Percentiles rank a stretch among this genome's conserved stretches.
These are phyloP conservation scores for Pythium plurisporium DNA, from an alignment of 352 stramenopile genomes.

Conservation along the genomic window DNA sequence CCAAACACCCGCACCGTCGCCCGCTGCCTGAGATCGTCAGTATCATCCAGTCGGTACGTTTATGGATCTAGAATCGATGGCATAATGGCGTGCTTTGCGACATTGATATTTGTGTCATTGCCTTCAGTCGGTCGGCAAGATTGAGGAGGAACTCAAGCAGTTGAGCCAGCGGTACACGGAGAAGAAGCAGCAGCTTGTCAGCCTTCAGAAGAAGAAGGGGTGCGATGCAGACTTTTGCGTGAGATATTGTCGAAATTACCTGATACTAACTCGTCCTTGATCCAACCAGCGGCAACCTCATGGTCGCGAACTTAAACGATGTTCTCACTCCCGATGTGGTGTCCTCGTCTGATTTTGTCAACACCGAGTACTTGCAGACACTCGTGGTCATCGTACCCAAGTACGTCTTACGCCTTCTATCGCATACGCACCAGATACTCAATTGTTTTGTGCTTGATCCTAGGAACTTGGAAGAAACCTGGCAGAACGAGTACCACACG, in stretches of 20 bases:
- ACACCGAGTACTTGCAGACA: slow-evolving; percentile 97
- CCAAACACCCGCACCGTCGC: slow-evolving; percentile 95
- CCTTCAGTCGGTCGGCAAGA: slow-evolving; percentile 87
- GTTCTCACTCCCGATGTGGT: slow-evolving; percentile 90
- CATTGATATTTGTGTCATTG: too few species aligned
- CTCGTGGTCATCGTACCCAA: slow-evolving; percentile 95
- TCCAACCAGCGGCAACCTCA: slow-evolving; percentile 83
- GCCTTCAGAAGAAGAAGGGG: slow-evolving; percentile 92
- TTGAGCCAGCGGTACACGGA: slow-evolving; percentile 91
- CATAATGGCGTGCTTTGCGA: neutral
- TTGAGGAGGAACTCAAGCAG: slow-evolving; percentile 97
- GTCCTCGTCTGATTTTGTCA: slow-evolving; percentile 88
- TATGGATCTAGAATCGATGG: neutral
- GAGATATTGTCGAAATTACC: too few species aligned
- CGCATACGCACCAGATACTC: neutral
- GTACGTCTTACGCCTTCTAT: slow-evolving; percentile 13
- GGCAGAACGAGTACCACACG: slow-evolving; percentile 83
- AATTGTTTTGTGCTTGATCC: neutral
- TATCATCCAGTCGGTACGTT: slow-evolving; percentile 88
- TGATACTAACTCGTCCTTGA: neutral
- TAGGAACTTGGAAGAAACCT: slow-evolving; percentile 85
- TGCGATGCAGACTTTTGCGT: too few species aligned
- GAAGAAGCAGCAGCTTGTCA: slow-evolving; percentile 89
- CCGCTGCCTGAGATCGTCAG: slow-evolving; percentile 95
- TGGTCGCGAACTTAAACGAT: slow-evolving; percentile 94